Evolutionary conservation across 306 rosid genomes (phyloP), one percentile per base, ranked within the genome.

Genomic region (Carpinus fangiana): DNA sequence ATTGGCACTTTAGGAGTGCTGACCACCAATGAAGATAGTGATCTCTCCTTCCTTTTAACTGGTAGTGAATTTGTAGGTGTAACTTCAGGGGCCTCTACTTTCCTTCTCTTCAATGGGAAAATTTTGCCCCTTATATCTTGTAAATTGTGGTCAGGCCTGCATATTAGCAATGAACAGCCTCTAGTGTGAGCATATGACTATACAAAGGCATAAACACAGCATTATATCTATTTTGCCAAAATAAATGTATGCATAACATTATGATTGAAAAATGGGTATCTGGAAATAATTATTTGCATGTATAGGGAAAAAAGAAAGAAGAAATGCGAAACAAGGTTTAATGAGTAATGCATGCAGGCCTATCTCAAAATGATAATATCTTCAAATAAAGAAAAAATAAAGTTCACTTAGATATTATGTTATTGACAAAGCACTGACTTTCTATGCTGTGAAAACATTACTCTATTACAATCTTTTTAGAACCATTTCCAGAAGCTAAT

Each of bases 81-180:
- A 83, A 81, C 90, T 83, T 92, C 90, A 26, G 90, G 92, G 50
- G 89, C 88, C 75, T 76, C 65, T 45, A 85, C 68, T 79, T 93
- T 95, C 83, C 84, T 84, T 79, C 88, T 73, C 72, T 79, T 89
- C 13, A 81, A 75, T 74, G 99, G 99, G 88, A 95, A 95, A 56
- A 93, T 77, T 86, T 93, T 95, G 68, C 90, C 86, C 82, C 97
- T 92, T 64, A 95, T 87, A 82, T 95, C 99, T 88, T 95, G 99
- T 85, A 95, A 78, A 89, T 95, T 95, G 86, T 93, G 98, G 87
- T 95, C 99, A 62, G 98, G 97, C 97, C 99, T 95, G 96, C 78
- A 83, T 47, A 84, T 62, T 68, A 81, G 76, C 70, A 79, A 54
- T 12, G 59, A 64, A 38, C 67, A 76, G 54, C 72, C 69, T 77